phyloP scores from a whole-genome alignment of 257 asterid species.

The Phtheirospermum japonicum region DNA sequence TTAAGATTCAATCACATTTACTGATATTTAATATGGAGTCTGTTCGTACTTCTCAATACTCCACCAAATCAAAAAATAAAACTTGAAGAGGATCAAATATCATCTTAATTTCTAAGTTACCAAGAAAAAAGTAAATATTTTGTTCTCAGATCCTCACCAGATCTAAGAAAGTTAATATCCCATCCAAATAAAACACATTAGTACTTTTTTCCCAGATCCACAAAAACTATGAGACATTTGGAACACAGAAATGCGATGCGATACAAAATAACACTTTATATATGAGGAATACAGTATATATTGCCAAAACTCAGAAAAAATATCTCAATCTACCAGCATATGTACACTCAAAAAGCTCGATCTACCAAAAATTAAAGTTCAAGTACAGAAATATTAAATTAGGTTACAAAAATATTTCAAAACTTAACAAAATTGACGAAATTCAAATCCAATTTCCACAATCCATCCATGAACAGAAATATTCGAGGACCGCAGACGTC shows the following conservation, averaged over 20 bases:
- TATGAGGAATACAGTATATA: neutral
- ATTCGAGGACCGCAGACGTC: neutral
- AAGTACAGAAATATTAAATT: neutral
- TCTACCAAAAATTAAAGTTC: constrained; percentile 18
- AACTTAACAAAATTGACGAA: constrained; percentile 3
- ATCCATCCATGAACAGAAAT: neutral
- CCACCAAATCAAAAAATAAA: no score
- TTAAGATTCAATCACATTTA: neutral
- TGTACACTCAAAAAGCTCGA: constrained; percentile 12
- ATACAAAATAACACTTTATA: no score
- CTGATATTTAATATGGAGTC: neutral
- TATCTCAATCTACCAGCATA: constrained; percentile 12
- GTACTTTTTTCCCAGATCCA: constrained; percentile 24
- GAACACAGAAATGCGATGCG: neutral
- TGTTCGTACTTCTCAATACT: neutral
- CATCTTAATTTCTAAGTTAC: neutral
- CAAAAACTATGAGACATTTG: neutral
- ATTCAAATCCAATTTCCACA: neutral
- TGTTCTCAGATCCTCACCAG: neutral
- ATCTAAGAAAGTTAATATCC: no score
- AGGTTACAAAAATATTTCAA: neutral
- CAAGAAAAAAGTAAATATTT: neutral
- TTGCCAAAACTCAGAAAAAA: constrained; percentile 9
- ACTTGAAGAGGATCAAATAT: neutral
- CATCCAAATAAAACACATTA: no score